Conservation (phyloP, 2,329 filamentous ascomycete species). For the Talaromyces sp. region DNA sequence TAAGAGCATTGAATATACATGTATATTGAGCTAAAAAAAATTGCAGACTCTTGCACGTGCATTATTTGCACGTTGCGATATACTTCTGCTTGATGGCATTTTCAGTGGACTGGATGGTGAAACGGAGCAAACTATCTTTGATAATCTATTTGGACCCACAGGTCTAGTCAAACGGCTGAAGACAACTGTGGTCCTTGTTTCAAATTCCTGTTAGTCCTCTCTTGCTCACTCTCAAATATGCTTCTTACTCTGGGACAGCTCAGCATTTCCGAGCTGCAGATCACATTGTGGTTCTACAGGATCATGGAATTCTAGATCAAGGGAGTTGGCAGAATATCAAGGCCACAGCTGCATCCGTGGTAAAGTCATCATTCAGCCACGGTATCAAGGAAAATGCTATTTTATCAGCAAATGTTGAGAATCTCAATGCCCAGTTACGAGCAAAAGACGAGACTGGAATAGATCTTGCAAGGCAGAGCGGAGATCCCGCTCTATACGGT, state of each 20-base stretch:
- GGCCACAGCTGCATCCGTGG: background rate
- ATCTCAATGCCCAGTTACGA: slow-evolving; percentile 1
- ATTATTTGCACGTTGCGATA: slow-evolving; percentile 39
- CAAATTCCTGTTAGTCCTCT: background rate
- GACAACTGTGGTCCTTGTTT: slow-evolving; percentile 5
- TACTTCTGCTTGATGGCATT: slow-evolving; percentile 10
- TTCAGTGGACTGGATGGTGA: slow-evolving; percentile 12
- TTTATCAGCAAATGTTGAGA: background rate
- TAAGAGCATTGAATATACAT: too few relatives aligned
- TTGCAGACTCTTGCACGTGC: slow-evolving; percentile 38
- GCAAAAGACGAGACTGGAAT: slow-evolving; percentile 1
- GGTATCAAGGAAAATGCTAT: background rate
- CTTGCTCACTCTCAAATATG: background rate
- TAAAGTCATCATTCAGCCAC: background rate
- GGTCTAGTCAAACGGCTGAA: slow-evolving; percentile 1
- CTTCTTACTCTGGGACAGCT: background rate
- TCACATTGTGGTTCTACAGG: background rate
- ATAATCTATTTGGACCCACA: slow-evolving; percentile 6
- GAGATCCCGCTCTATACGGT: slow-evolving; percentile 8
- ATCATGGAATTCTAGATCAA: slow-evolving; percentile 1
- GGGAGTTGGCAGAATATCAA: slow-evolving; percentile 2
- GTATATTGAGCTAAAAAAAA: background rate
- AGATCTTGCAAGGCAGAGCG: slow-evolving; percentile 5
- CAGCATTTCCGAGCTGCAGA: background rate
- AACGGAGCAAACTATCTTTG: slow-evolving; percentile 6